Evolutionary conservation across 2,329 filamentous ascomycete genomes (phyloP).

Genomic region (Trichoderma gracile): DNA sequence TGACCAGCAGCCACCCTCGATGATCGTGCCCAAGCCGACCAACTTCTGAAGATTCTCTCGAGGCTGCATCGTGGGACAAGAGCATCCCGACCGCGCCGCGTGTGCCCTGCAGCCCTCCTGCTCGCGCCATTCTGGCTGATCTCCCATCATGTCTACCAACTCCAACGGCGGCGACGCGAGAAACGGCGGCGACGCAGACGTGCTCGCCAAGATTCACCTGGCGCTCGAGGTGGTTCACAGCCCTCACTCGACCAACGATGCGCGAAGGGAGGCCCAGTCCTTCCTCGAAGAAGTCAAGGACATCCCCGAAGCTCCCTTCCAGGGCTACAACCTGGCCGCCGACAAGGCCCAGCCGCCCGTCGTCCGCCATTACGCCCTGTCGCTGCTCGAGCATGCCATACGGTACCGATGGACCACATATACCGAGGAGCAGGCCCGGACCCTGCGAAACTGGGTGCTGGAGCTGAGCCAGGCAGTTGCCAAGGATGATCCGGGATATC

Average conservation of each 20-base stretch:
- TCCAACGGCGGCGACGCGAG: constrained; percentile 41
- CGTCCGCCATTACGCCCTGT: constrained; percentile 91
- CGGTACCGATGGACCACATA: constrained; percentile 82
- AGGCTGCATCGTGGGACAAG: constrained; percentile 22
- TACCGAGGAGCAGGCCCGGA: constrained; percentile 63
- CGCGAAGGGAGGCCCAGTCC: constrained; percentile 77
- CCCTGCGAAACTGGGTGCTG: constrained; percentile 74
- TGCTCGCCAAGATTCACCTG: constrained; percentile 71
- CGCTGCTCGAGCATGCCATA: constrained; percentile 85
- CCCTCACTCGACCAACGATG: constrained; percentile 75
- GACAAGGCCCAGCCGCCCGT: constrained; percentile 74
- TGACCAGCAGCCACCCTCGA: constrained; percentile 20
- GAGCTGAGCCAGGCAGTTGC: constrained; percentile 72
- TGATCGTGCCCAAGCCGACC: constrained; percentile 19
- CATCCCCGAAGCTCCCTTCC: constrained; percentile 73
- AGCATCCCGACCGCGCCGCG: constrained; percentile 19
- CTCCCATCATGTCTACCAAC: constrained; percentile 41
- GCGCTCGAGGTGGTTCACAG: constrained; percentile 88
- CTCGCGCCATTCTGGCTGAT: constrained; percentile 8
- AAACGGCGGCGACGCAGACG: constrained; percentile 44
- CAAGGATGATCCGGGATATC: constrained; percentile 73
- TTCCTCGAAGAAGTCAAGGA: constrained; percentile 87
- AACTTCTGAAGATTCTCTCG: constrained; percentile 6
- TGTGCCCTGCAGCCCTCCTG: constrained; percentile 18
- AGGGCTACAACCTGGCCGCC: constrained; percentile 80